Conservation (phyloP, 257 asterid species). For the Solanum ossicruentum region DNA sequence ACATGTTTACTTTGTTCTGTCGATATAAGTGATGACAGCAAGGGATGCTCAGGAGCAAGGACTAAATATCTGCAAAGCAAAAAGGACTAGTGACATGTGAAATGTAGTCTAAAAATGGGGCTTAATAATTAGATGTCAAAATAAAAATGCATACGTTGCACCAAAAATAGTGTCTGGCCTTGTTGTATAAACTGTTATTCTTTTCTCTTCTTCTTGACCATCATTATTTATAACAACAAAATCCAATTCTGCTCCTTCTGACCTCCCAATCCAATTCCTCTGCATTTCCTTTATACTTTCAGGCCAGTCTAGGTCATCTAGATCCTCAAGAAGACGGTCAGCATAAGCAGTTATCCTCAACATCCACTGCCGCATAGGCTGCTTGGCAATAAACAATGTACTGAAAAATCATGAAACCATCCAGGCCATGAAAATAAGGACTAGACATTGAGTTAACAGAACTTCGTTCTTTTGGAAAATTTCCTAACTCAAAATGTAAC, state of each 20-base stretch:
- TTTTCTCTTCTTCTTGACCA: conserved; percentile 34
- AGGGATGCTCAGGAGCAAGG: conserved; percentile 82
- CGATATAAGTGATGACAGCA: conserved; percentile 57
- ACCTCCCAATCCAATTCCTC: conserved; percentile 97
- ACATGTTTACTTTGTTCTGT: conserved; percentile 55
- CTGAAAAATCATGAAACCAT: conserved; percentile 92
- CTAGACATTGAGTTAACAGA: neutral
- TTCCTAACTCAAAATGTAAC: neutral
- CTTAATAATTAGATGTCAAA: neutral
- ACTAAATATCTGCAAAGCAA: conserved; percentile 60
- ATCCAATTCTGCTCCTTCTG: conserved; percentile 92
- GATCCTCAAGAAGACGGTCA: conserved; percentile 92
- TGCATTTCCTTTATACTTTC: conserved; percentile 99
- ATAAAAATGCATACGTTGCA: conserved; percentile 59
- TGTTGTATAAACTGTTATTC: conserved; percentile 78
- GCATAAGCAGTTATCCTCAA: conserved; percentile 98
- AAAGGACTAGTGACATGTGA: neutral
- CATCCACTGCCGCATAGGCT: conserved; percentile 99
- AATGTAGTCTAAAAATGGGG: neutral
- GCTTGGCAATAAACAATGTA: conserved; percentile 95
- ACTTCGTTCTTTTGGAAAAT: neutral
- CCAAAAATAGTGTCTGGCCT: conserved; percentile 97
- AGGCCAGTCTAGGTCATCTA: conserved; percentile 97
- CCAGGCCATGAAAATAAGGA: conserved; percentile 35
- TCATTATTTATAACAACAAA: conserved; percentile 34